These are phyloP conservation scores for Globisporangium parvum DNA, from an alignment of 352 stramenopile genomes.

Conservation along the genomic window DNA sequence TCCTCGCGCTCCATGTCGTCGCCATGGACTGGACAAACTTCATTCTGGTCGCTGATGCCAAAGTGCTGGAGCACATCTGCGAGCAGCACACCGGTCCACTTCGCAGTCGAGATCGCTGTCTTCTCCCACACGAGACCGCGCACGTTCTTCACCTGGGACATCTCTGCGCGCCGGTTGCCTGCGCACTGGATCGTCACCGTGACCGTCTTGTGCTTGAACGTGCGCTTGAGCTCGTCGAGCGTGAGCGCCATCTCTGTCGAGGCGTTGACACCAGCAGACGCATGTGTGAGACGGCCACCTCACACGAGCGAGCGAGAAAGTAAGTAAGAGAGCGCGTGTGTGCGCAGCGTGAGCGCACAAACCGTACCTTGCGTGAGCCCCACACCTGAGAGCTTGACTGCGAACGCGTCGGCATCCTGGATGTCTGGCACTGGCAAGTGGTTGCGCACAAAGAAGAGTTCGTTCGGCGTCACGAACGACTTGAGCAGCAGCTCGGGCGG, in stretches of 20 bases:
- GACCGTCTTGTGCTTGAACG: slow-evolving; percentile 72
- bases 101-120: slow-evolving; percentile 83
- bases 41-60: slow-evolving; percentile 47
- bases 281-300: background rate
- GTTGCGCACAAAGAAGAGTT: slow-evolving; percentile 98
- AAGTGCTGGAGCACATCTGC: slow-evolving; percentile 73
- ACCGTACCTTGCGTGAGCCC: slow-evolving; percentile 32
- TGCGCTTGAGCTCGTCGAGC: slow-evolving; percentile 83
- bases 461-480: slow-evolving; percentile 94
- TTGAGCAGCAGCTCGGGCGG: slow-evolving; percentile 89
- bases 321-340: background rate
- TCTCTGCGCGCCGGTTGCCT: slow-evolving; percentile 84
- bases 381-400: slow-evolving; percentile 59
- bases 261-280: background rate
- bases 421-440: slow-evolving; percentile 95
- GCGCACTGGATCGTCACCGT: slow-evolving; percentile 90
- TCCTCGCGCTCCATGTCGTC: slow-evolving; percentile 37
- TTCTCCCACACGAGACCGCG: slow-evolving; percentile 27
- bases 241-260: slow-evolving; percentile 36
- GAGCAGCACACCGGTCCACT: slow-evolving; percentile 88
- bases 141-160: slow-evolving; percentile 56
- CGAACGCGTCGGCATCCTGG: slow-evolving; percentile 41
- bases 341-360: background rate
- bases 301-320: background rate
- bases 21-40: slow-evolving; percentile 28